Base-by-base conservation (phyloP, 495 filamentous ascomycete genomes). In the Bacidia gigantensis region DNA sequence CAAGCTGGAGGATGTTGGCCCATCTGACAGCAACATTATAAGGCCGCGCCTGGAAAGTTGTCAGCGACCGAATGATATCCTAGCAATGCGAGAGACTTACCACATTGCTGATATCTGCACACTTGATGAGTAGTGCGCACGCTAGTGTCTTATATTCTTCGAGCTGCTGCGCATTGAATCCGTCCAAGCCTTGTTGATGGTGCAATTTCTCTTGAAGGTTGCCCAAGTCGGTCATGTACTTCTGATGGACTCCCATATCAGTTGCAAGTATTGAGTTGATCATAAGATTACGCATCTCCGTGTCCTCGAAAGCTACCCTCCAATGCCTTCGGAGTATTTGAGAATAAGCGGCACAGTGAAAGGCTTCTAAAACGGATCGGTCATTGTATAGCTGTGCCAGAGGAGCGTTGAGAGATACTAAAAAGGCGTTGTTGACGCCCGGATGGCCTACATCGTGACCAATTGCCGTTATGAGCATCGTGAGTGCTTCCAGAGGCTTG, bases 341-440 rank as follows among this genome's bases (percentile, higher is more conserved):
- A 1, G 87, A 96, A 62, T 89, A 98, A 2, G 93, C 92, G 12
- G 92, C 93, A 62, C 92, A 96, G 60, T 98, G 92, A 64, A 96
- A 98, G 14, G 89, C 90, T 68, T 98, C 92, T 24, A 98, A 76
- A 21, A 98, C 92, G 14, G 92, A 98, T 56, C 84, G 84, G 64
- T 98, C 92, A 64, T 97, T 98, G 68, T 98, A 98, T 12, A 97
- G 72, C 63, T 97, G 92, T n/a, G 92, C 92, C 17, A 98, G 73
- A 11, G 92, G 93, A 38, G 92, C 86, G 62, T 96, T 95, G 20
- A 95, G 78, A 46, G 85, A 87, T 22, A 95, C 81, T 9, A 98
- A 70, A 62, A 98, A 98, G 12, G 88, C 87, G 64, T 98, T 98
- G 69, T 97, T 98, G 52, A 98, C 93, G 32, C 92, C 92, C 14